Base-by-base conservation (phyloP, 2,329 filamentous ascomycete genomes). In the Ophiostoma perfectum region DNA sequence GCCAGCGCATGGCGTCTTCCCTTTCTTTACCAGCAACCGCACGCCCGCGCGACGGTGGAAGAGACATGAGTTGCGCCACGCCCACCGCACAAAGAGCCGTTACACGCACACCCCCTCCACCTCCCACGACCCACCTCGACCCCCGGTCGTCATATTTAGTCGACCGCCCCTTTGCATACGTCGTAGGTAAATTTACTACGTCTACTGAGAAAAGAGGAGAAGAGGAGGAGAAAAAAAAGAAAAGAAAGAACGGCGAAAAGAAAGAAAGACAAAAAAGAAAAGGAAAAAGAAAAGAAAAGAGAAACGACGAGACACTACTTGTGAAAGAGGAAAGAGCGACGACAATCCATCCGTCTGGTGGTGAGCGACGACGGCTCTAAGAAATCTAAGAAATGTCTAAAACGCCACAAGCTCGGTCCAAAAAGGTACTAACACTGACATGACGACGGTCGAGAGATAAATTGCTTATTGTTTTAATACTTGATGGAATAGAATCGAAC, bases 31-130 rank as follows among this genome's bases (percentile, higher is more conserved):
- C n/a, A 55, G 49, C 49, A 55, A 27, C 49, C 49, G 49, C 18
- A 55, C 49, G 49, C 49, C 49, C 49, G 27, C 49, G 49, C 47
- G 14, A 52, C 47, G 47, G n/a, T 52, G 47, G 7, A n/a, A 27
- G 27, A 27, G 27, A 27, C 27, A 27, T 27, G 27, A 27, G 27
- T 52, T 55, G 42, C 42, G 9, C 14, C 9, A 45, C 45, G 45
- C 11, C 42, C 42, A 12, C 42, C 52, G 18, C 39, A 63, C 58
- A 62, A 62, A 62, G 58, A 62, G 60, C 60, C 39, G 39, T 63
- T 63, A 63, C 60, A 63, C 60, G 7, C 60, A 63, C 60, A 14
- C 60, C 60, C 58, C 60, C 60, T 63, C 60, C 60, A 63, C 42
- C 60, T 42, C 16, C 38, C 16, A 16, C 11, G 38, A 42, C 60